phyloP scores from a whole-genome alignment of 768 basidiomycete genomes.

The Lactarius sanguifluus region DNA sequence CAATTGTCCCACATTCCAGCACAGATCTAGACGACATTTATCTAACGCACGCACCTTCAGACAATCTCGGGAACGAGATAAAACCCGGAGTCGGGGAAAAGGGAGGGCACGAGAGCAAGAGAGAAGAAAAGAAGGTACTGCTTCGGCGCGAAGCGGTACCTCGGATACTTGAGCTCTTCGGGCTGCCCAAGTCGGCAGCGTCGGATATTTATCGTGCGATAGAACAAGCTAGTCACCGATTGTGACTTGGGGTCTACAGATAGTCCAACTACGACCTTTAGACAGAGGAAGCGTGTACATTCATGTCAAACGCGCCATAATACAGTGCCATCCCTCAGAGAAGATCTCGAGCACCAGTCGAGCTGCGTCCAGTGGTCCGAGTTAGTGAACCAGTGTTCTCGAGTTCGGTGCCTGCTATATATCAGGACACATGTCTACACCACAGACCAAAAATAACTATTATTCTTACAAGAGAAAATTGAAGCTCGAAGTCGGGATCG shows the following conservation, averaged over 20 bases:
- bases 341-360: too few species aligned
- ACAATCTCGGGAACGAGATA: slow-evolving; percentile 20
- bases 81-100: neutral
- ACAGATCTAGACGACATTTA: slow-evolving; percentile 60
- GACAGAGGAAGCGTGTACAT: neutral
- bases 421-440: neutral
- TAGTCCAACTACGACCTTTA: slow-evolving; percentile 3
- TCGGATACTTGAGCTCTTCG: slow-evolving; percentile 46
- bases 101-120: slow-evolving; percentile 1
- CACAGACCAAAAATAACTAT: too few species aligned
- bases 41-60: slow-evolving; percentile 34
- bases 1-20: slow-evolving; percentile 57
- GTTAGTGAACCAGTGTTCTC: neutral
- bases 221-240: slow-evolving; percentile 50
- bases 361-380: neutral
- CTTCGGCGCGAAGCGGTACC: slow-evolving; percentile 57
- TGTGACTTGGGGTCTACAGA: slow-evolving; percentile 29
- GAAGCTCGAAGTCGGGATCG: too few species aligned
- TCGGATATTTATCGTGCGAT: slow-evolving; percentile 63
- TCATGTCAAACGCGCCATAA: neutral
- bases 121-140: slow-evolving; percentile 38
- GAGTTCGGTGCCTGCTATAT: neutral
- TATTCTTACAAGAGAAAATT: too few species aligned
- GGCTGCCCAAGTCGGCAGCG: slow-evolving; percentile 45
- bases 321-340: neutral